Evolutionary conservation across 768 basidiomycete genomes (phyloP), one percentile per base, ranked within the genome.

Genomic region (Chlorophyllum brunneum): DNA sequence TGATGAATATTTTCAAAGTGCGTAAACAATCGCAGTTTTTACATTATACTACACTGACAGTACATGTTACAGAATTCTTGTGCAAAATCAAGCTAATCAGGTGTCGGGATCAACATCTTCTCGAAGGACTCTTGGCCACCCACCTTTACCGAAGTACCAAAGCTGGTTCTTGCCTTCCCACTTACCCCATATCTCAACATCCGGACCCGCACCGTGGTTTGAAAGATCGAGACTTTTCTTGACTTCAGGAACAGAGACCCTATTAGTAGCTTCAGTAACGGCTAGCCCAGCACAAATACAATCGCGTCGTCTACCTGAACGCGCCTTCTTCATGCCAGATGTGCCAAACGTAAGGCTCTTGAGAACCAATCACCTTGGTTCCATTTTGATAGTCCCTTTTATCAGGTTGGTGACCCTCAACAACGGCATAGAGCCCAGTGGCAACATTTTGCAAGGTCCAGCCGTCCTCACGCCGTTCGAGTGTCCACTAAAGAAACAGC

Each of bases 161-260:
- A 56, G 46, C 61, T 79, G 78, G 58, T 77, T 76, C 27, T 59
- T 27, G 6, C 68, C 75, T 0, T 61, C 58, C 73, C 71, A 75
- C 27, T 65, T 64, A 2, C 64, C 56, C 75, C 77, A 79, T 51
- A 79, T 34, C 18, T 65, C 54, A n/a, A 80, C 50, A 0, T 63
- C 59, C 0, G 77, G 78, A 1, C 78, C 77, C 4, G 65, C 65
- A 30, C 71, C 73, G 45, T 74, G 58, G 43, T 77, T 66, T 7
- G 70, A 63, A 16, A 80, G 59, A 51, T 79, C 78, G 37, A 75
- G 52, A 46, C 65, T 68, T 52, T 63, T 65, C 10, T 46, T n/a
- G 0, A 69, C 75, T 39, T 60, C 52, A 18, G 67, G 67, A 36
- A 73, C 62, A 46, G 58, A 69, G 53, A 79, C 57, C 56, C 79